These are phyloP conservation scores for Yueomyces sp. DNA, from an alignment of 805 yeast species.

Conservation along the genomic window DNA sequence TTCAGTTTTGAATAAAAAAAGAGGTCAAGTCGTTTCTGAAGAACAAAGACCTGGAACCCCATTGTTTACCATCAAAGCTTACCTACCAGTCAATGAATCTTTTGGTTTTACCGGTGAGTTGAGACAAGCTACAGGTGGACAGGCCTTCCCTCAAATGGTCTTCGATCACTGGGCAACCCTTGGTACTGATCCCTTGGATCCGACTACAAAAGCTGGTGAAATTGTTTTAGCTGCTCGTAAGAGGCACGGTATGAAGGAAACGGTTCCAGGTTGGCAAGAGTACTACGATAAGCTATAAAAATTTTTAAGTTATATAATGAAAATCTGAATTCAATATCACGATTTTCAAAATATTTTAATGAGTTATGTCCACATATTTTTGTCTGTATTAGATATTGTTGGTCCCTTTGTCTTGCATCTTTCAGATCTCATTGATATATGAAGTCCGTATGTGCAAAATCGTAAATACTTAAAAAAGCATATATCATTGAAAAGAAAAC, in stretches of 20 bases:
- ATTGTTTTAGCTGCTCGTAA: conserved; percentile 64
- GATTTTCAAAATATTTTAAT: conserved; percentile 1
- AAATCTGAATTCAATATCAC: too few species aligned
- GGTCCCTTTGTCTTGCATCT: background rate
- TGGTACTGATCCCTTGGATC: conserved; percentile 87
- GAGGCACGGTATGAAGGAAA: conserved; percentile 95
- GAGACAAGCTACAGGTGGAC: conserved; percentile 99
- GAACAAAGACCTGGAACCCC: conserved; percentile 99
- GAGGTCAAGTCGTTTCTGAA: conserved; percentile 99
- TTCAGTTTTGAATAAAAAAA: conserved; percentile 97
- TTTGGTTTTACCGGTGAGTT: conserved; percentile 99
- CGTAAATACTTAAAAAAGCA: too few species aligned
- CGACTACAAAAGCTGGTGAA: conserved; percentile 56
- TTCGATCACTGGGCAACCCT: conserved; percentile 96
- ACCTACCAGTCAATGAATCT: conserved; percentile 99
- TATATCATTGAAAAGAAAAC: too few species aligned
- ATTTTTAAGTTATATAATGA: background rate
- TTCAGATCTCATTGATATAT: too few species aligned
- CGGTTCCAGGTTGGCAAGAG: conserved; percentile 98
- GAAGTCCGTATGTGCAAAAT: too few species aligned
- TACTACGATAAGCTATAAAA: conserved; percentile 83
- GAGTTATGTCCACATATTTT: conserved; percentile 4
- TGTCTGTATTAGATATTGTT: conserved; percentile 4
- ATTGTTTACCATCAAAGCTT: conserved; percentile 98
- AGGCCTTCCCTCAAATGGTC: conserved; percentile 99